Conservation (phyloP, 116 monocot species). For the Dioscorea cayenensis region DNA sequence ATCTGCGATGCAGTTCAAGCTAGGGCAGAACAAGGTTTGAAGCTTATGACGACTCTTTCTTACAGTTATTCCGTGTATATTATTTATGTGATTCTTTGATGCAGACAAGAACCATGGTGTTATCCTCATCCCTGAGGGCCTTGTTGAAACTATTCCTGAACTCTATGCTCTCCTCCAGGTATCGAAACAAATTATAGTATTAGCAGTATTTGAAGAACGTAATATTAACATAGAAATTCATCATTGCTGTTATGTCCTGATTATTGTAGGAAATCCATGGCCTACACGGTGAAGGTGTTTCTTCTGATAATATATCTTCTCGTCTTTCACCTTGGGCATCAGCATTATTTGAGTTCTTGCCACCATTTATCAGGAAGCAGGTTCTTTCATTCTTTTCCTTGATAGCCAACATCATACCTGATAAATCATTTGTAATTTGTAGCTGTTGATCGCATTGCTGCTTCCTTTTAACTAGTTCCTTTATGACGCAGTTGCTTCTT, state of each 20-base stretch:
- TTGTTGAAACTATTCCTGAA: slow-evolving; percentile 90
- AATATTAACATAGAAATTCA: background rate
- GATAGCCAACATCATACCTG: background rate
- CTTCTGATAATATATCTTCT: slow-evolving; percentile 57
- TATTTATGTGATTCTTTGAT: slow-evolving; percentile 8
- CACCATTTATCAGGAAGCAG: slow-evolving; percentile 89
- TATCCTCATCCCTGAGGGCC: slow-evolving; percentile 88
- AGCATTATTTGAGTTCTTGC: slow-evolving; percentile 90
- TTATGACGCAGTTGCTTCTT: slow-evolving; percentile 69
- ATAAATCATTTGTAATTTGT: background rate
- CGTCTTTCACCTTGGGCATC: slow-evolving; percentile 98
- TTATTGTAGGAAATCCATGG: slow-evolving; percentile 77
- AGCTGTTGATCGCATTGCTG: background rate
- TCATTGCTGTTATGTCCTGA: background rate
- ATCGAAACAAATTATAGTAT: background rate
- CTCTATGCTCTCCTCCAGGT: slow-evolving; percentile 80
- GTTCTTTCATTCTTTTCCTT: slow-evolving; percentile 10
- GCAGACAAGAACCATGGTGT: slow-evolving; percentile 88
- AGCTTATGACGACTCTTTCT: background rate
- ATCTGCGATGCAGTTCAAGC: slow-evolving; percentile 84
- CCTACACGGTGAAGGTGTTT: slow-evolving; percentile 64
- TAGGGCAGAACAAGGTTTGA: slow-evolving; percentile 63
- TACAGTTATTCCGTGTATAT: background rate
- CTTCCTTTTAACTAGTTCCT: background rate
- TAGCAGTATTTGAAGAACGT: too few relatives aligned